Evolutionary conservation across 1,139 yeast genomes (phyloP).

Genomic region (Yamadazyma oceani): DNA sequence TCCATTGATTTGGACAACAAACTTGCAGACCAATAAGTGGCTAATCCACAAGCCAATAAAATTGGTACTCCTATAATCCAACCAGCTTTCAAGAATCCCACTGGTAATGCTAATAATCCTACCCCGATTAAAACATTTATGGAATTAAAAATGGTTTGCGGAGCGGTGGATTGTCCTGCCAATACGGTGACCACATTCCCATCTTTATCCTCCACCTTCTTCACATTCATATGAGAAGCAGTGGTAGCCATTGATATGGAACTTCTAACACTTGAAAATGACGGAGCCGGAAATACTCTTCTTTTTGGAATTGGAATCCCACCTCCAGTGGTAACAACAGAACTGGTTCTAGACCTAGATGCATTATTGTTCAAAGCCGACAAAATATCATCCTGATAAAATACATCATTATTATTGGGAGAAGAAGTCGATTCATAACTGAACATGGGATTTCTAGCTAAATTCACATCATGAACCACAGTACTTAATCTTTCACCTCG

Average conservation of each 20-base stretch:
- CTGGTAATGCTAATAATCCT: slow-evolving; percentile 50
- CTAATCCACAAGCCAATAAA: slow-evolving; percentile 37
- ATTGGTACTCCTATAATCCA: slow-evolving; percentile 45
- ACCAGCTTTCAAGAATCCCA: slow-evolving; percentile 47
- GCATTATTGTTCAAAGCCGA: slow-evolving; percentile 24
- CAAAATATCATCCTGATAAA: slow-evolving; percentile 41
- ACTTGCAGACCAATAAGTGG: slow-evolving; percentile 47
- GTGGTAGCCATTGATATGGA: slow-evolving; percentile 43
- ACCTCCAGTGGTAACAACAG: slow-evolving; percentile 17
- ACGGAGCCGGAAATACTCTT: slow-evolving; percentile 27
- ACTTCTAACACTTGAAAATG: slow-evolving; percentile 38
- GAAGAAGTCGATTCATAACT: slow-evolving; percentile 15
- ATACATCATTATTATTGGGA: slow-evolving; percentile 33
- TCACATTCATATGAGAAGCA: slow-evolving; percentile 56
- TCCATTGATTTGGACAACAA: slow-evolving; percentile 53
- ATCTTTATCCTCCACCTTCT: slow-evolving; percentile 67
- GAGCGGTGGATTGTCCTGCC: slow-evolving; percentile 72
- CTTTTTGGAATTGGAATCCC: slow-evolving; percentile 26
- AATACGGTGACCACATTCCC: slow-evolving; percentile 75
- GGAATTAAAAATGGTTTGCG: slow-evolving; percentile 50
- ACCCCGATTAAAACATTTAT: slow-evolving; percentile 51
- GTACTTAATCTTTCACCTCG: slow-evolving; percentile 66
- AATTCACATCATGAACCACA: slow-evolving; percentile 39
- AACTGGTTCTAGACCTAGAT: slow-evolving; percentile 31
- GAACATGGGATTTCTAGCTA: slow-evolving; percentile 27